These are phyloP conservation scores for Metschnikowia henanensis DNA, from an alignment of 805 yeast genomes.

Conservation along the genomic window DNA sequence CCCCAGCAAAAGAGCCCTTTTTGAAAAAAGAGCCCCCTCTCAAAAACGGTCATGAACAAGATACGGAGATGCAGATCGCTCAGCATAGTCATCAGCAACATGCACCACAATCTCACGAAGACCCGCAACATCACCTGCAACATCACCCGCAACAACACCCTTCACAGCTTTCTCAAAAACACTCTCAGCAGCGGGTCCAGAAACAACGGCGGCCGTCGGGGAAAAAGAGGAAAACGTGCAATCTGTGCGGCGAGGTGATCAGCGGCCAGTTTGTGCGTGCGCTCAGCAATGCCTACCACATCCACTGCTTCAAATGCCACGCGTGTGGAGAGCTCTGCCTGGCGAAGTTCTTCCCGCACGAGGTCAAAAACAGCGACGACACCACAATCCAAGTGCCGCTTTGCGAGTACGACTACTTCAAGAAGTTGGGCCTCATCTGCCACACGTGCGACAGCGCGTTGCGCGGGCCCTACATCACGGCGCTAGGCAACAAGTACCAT, in stretches of 20 bases:
- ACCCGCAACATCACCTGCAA: not conserved
- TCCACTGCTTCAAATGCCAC: conserved; percentile 82
- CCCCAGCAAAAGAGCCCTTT: too few relatives aligned
- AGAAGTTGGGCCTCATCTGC: conserved; percentile 82
- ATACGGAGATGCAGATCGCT: too few relatives aligned
- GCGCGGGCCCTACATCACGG: conserved; percentile 91
- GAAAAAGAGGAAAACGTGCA: conserved; percentile 34
- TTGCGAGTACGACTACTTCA: conserved; percentile 93
- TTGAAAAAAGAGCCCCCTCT: too few relatives aligned
- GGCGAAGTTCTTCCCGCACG: conserved; percentile 85
- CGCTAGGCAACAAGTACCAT: conserved; percentile 88
- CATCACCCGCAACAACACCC: too few relatives aligned
- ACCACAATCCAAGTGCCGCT: conserved; percentile 42
- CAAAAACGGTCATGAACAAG: too few relatives aligned
- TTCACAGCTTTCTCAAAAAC: too few relatives aligned
- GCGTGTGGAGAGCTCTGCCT: conserved; percentile 84
- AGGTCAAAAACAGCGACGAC: conserved; percentile 24
- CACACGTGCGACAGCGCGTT: conserved; percentile 81
- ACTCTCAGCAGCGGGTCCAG: conserved; percentile 2
- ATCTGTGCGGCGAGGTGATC: conserved; percentile 37
- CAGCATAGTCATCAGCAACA: not conserved
- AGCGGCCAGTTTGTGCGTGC: conserved; percentile 85
- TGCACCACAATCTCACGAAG: too few relatives aligned
- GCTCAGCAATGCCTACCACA: conserved; percentile 73
- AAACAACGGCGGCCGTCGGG: conserved; percentile 9